A percentile compares a stretch with the other conserved stretches of the same genome.
phyloP scores from a whole-genome alignment of 1,284 basidiomycete genomes.

The Ustilago trichophora region DNA sequence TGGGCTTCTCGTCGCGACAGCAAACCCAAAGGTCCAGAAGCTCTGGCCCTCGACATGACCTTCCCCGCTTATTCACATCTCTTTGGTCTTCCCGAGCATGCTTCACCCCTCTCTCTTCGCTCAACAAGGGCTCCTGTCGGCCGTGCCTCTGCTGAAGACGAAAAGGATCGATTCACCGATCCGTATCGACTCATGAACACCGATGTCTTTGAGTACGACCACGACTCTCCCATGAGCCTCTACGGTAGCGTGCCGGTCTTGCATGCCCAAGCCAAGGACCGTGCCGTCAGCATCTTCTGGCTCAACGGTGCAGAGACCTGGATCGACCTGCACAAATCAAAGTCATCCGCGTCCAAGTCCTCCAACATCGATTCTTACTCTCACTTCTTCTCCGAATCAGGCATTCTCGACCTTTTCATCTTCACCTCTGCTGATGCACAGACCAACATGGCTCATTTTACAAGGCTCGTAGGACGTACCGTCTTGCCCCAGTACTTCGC shows the following conservation, averaged over 20 bases:
- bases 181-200: slow-evolving; percentile 95
- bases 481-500: slow-evolving; percentile 89
- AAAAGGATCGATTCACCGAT: slow-evolving; percentile 70
- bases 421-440: slow-evolving; percentile 86
- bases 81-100: slow-evolving; percentile 96
- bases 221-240: slow-evolving; percentile 88
- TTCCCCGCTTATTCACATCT: slow-evolving; percentile 90
- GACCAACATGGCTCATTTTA: slow-evolving; percentile 85
- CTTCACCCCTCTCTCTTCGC: slow-evolving; percentile 86
- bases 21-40: slow-evolving; percentile 98
- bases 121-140: slow-evolving; percentile 54
- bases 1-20: slow-evolving; percentile 86
- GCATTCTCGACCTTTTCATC: slow-evolving; percentile 91
- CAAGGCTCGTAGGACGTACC: slow-evolving; percentile 82
- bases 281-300: slow-evolving; percentile 89
- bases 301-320: slow-evolving; percentile 93
- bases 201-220: slow-evolving; percentile 96
- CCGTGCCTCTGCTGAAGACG: slow-evolving; percentile 35
- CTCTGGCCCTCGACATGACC: slow-evolving; percentile 86
- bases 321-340: slow-evolving; percentile 78
- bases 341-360: slow-evolving; percentile 9
- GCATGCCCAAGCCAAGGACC: slow-evolving; percentile 79
- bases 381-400: slow-evolving; percentile 97
- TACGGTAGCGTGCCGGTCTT: slow-evolving; percentile 79
- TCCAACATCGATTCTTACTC: slow-evolving; percentile 66